Conservation (phyloP, 2,329 filamentous ascomycete genomes). For the Pyrenophora seminiperda region DNA sequence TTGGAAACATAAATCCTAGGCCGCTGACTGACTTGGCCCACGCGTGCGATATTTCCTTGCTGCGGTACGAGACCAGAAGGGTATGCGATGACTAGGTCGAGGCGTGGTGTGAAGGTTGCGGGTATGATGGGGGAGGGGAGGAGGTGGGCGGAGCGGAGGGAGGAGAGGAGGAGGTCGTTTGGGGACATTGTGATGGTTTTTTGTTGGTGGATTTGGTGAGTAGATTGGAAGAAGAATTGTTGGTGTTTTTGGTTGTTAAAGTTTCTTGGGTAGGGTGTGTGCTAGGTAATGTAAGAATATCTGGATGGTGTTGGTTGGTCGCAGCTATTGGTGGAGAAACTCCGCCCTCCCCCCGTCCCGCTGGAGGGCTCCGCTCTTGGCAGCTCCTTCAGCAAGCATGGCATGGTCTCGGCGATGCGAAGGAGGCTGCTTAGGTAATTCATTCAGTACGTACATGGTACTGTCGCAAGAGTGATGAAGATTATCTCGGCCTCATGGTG, state of each 20-base stretch:
- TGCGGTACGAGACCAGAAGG: conserved; percentile 23
- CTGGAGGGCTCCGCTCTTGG: conserved; percentile 14
- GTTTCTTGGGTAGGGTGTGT: too few species aligned
- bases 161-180: conserved; percentile 28
- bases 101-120: conserved; percentile 50
- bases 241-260: not conserved
- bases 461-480: too few species aligned
- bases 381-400: conserved; percentile 6
- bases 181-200: conserved; percentile 3
- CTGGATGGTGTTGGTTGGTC: conserved; percentile 9
- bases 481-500: too few species aligned
- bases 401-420: conserved; percentile 13
- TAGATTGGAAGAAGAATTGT: not conserved
- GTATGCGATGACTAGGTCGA: conserved; percentile 48
- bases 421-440: not conserved
- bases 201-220: not conserved
- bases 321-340: conserved; percentile 22
- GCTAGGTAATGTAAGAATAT: too few species aligned
- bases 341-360: conserved; percentile 1
- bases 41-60: conserved; percentile 42
- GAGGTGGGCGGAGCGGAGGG: conserved; percentile 32
- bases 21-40: conserved; percentile 35
- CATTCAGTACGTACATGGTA: not conserved
- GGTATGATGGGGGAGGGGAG: conserved; percentile 50
- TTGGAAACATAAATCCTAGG: conserved; percentile 38